A percentile compares a stretch with the other conserved stretches of the same genome.
These are phyloP conservation scores for Populus trichocarpa DNA, from an alignment of 441 rosid genomes.

Conservation along the genomic window DNA sequence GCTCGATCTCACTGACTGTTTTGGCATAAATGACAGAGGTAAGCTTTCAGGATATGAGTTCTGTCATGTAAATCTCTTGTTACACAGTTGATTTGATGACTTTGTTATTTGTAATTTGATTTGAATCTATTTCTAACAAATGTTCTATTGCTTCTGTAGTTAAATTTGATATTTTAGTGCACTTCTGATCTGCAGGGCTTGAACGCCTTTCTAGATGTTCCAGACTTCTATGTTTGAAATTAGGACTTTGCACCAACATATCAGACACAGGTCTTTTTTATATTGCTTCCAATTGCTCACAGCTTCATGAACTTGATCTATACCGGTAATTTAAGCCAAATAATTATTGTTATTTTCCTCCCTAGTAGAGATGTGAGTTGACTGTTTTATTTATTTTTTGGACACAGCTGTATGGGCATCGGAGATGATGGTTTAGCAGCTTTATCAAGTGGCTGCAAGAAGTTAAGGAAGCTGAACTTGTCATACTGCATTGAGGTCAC, in stretches of 20 bases:
- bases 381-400: constrained; percentile 16
- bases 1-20: constrained; percentile 87
- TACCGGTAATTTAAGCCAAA: constrained; percentile 52
- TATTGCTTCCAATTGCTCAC: constrained; percentile 58
- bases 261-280: constrained; percentile 64
- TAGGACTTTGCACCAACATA: constrained; percentile 68
- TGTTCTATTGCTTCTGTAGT: background rate
- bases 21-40: constrained; percentile 71
- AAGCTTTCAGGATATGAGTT: constrained; percentile 6
- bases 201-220: constrained; percentile 69
- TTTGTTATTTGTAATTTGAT: background rate
- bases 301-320: constrained; percentile 71
- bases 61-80: background rate
- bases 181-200: constrained; percentile 50
- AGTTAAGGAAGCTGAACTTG: constrained; percentile 65
- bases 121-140: background rate
- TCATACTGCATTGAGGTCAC: constrained; percentile 70
- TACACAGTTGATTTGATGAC: background rate
- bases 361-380: background rate
- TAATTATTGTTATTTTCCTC: background rate
- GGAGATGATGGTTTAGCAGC: constrained; percentile 80
- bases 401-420: constrained; percentile 54
- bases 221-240: constrained; percentile 54
- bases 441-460: constrained; percentile 71
- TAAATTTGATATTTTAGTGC: background rate